Conservation (phyloP, 208 protist species). For the Acanthamoeba culbertsoni region DNA sequence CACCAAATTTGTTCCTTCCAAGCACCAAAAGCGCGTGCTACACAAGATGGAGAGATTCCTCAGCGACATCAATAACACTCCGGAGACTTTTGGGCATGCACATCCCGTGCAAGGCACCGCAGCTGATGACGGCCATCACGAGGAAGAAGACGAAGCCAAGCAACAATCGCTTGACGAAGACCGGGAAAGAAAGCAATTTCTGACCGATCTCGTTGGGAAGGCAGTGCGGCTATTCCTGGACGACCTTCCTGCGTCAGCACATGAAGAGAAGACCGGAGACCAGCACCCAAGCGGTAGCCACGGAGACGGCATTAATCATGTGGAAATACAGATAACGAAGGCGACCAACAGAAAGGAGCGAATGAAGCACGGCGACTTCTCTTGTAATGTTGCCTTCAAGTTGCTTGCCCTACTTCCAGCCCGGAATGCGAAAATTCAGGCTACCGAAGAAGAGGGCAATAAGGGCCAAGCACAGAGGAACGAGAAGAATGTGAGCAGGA, state of each 20-base stretch:
- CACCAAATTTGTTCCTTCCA: constrained; percentile 44
- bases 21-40: constrained; percentile 57
- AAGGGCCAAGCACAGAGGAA: background rate
- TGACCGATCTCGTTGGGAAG: background rate
- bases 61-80: constrained; percentile 16
- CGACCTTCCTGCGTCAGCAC: no score
- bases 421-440: background rate
- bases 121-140: background rate
- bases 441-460: background rate
- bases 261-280: background rate
- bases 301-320: no score
- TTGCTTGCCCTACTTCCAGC: background rate
- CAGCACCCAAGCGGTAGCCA: no score
- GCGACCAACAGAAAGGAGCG: background rate
- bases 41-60: constrained; percentile 57
- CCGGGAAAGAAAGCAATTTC: no score
- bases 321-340: no score
- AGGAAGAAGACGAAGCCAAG: background rate
- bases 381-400: constrained; percentile 33
- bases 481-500: background rate
- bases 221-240: no score
- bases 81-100: background rate
- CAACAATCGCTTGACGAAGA: no score
- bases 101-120: background rate
- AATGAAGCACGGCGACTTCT: background rate